phyloP scores from a whole-genome alignment of 768 basidiomycete species.

The Coprinopsis strossmayeri region DNA sequence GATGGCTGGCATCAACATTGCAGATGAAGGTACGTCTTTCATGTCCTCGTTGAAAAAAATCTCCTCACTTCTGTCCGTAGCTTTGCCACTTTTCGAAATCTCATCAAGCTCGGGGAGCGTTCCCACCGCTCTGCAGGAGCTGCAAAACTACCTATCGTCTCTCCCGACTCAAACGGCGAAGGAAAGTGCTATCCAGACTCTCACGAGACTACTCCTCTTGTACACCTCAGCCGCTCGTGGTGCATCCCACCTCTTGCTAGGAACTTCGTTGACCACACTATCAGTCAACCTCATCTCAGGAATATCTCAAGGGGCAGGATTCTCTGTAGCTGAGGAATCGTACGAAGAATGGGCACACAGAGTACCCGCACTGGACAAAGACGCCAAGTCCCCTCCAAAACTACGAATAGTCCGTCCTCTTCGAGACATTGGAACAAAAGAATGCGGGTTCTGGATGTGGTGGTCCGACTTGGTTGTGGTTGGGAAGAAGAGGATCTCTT shows the following conservation, averaged over 20 bases:
- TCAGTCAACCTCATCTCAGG: slow-evolving; percentile 70
- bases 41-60: slow-evolving; percentile 5
- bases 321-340: slow-evolving; percentile 57
- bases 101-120: slow-evolving; percentile 14
- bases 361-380: background rate
- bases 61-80: background rate
- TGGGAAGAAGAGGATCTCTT: slow-evolving; percentile 18
- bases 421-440: slow-evolving; percentile 70
- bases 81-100: slow-evolving; percentile 26
- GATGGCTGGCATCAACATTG: slow-evolving; percentile 38
- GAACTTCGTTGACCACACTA: slow-evolving; percentile 72
- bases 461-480: slow-evolving; percentile 55
- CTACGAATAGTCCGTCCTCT: slow-evolving; percentile 64
- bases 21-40: slow-evolving; percentile 39
- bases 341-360: slow-evolving; percentile 59
- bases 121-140: slow-evolving; percentile 20
- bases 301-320: slow-evolving; percentile 73
- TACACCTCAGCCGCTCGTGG: slow-evolving; percentile 50
- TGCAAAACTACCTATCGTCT: slow-evolving; percentile 50
- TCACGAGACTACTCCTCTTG: slow-evolving; percentile 64
- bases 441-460: slow-evolving; percentile 73
- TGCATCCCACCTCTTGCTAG: slow-evolving; percentile 75
- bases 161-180: slow-evolving; percentile 74
- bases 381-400: slow-evolving; percentile 14
- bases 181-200: slow-evolving; percentile 46